These are phyloP conservation scores for Fraxinus angustifolia DNA, from an alignment of 305 asterid species.

Conservation along the genomic window DNA sequence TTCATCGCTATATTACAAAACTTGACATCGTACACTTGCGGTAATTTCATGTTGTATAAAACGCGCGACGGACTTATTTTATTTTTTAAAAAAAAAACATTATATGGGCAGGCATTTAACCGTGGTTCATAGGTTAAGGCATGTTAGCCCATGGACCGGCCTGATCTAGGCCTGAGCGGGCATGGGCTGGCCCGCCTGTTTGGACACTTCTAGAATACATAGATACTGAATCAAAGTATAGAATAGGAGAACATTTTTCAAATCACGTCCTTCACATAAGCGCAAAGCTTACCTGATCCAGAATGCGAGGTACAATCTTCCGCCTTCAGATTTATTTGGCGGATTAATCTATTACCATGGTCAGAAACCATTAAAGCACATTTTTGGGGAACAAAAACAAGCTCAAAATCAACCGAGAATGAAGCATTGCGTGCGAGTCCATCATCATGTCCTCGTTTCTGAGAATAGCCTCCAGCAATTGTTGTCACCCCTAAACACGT, in stretches of 20 bases:
- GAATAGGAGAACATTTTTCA: background rate
- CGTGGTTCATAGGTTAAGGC: too few relatives aligned
- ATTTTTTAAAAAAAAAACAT: too few relatives aligned
- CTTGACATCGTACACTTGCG: too few relatives aligned
- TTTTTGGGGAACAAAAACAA: conserved; percentile 55
- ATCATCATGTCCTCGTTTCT: conserved; percentile 53
- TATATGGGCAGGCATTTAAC: too few relatives aligned
- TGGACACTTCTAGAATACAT: background rate
- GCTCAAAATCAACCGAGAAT: conserved; percentile 51
- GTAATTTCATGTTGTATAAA: too few relatives aligned
- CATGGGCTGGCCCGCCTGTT: too few relatives aligned
- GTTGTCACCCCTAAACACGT: conserved; percentile 68
- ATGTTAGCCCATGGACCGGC: too few relatives aligned
- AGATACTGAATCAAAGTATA: background rate
- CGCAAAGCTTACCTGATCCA: conserved; percentile 49
- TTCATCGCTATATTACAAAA: too few relatives aligned
- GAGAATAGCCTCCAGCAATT: conserved; percentile 74
- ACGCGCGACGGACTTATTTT: too few relatives aligned
- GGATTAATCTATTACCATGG: conserved; percentile 56
- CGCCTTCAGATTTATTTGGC: conserved; percentile 59
- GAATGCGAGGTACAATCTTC: conserved; percentile 57
- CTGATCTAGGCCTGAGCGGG: too few relatives aligned
- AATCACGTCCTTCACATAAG: background rate
- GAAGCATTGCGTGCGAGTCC: conserved; percentile 71
- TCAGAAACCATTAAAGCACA: conserved; percentile 79